Percentiles rank a stretch among this genome's conserved stretches.
Conservation (phyloP, 352 stramenopile genomes). For the Pelagophyceae sp. region DNA sequence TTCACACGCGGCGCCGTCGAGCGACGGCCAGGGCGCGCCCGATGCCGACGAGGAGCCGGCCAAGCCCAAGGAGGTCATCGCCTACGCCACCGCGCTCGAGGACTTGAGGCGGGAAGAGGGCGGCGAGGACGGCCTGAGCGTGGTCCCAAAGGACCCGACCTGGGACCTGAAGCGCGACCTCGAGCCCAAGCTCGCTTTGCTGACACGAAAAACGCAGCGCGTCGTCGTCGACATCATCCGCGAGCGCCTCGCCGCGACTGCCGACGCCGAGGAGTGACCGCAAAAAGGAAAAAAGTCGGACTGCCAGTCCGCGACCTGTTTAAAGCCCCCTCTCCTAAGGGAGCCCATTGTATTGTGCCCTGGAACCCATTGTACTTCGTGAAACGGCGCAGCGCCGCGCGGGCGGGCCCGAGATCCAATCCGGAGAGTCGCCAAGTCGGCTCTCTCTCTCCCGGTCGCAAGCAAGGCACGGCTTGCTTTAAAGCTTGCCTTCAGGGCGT, state of each 20-base stretch:
- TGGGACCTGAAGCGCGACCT: constrained; percentile 29
- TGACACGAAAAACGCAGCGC: constrained; percentile 22
- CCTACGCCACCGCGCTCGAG: not conserved
- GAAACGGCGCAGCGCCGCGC: too few species aligned
- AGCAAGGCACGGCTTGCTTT: too few species aligned
- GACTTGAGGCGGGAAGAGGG: not conserved
- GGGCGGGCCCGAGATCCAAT: too few species aligned
- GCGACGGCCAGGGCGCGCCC: not conserved
- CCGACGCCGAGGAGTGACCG: not conserved
- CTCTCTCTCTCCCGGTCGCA: too few species aligned
- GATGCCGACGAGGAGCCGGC: not conserved
- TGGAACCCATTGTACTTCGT: too few species aligned
- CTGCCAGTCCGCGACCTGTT: too few species aligned
- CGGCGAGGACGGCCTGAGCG: not conserved
- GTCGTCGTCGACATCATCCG: constrained; percentile 23
- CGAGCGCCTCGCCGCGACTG: not conserved
- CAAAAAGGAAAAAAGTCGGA: too few species aligned
- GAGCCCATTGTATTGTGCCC: too few species aligned
- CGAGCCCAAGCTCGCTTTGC: constrained; percentile 16
- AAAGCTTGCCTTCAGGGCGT: too few species aligned
- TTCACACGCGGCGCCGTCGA: not conserved
- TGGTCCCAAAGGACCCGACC: constrained; percentile 24
- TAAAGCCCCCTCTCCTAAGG: too few species aligned
- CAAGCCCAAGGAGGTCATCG: not conserved
- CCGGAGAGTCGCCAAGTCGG: too few species aligned